Evolutionary conservation across 768 basidiomycete species (phyloP), one percentile per base, ranked within the genome.

Genomic region (Agaricus subrufescens): DNA sequence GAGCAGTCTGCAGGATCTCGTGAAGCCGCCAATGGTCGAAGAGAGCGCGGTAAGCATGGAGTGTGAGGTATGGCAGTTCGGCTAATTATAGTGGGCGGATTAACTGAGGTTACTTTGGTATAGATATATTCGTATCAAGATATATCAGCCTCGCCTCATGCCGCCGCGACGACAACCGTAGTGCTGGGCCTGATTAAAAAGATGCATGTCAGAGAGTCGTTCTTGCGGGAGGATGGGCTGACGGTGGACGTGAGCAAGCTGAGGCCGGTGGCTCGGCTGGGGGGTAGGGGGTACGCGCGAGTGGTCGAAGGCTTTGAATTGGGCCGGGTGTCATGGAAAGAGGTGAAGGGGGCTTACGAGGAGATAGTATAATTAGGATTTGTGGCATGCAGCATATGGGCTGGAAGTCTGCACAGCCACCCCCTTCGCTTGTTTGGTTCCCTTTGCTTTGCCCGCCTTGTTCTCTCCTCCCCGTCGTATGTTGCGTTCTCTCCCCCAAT

Each of bases 41-140:
- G 83, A 85, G 65, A 84, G 83, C 64, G 76, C 80, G 12, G 73
- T 84, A 31, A 75, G 76, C 52, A 70, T 86, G 61, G 86, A 86
- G 71, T 86, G 86, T 71, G 75, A 80, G 73, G 82, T 82, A 63
- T 40, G 63, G 43, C 45, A 49, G 62, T 58, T 29, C 47, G 57
- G 60, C 42, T 61, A 39, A 57, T 37, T 26, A 46, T 42, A 43
- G 53, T n/a, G 53, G 46, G 30, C 25, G 45, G 12, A 27, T 40
- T 52, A 47, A 39, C 50, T 51, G 49, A 60, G 19, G 38, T 40
- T 31, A 62, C 52, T 49, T 30, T 51, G 49, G 58, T 53, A 48
- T 58, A 83, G 82, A 68, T 83, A 39, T 77, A 79, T 65, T 73
- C 77, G 60, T 72, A 67, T 50, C 71, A 80, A 55, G 80, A 84